phyloP scores from a whole-genome alignment of 805 yeast species.

The Metschnikowia corniflorae region DNA sequence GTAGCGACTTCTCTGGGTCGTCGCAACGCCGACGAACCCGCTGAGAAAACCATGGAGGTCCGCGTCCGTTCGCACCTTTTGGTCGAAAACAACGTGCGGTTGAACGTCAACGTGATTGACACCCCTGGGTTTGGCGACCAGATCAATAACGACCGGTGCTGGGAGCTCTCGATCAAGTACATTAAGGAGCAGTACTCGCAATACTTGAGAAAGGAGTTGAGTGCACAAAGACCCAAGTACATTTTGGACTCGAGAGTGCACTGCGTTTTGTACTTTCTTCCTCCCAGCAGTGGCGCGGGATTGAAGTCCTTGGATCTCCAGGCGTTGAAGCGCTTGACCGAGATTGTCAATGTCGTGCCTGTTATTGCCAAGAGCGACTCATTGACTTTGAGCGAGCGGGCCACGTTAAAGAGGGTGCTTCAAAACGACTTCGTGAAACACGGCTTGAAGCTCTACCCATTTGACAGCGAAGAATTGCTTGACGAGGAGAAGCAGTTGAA shows the following conservation, averaged over 20 bases:
- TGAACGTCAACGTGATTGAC: slow-evolving; percentile 85
- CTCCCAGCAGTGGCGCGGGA: slow-evolving; percentile 82
- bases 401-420: slow-evolving; percentile 67
- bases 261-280: slow-evolving; percentile 82
- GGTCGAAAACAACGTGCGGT: slow-evolving; percentile 81
- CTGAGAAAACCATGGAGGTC: slow-evolving; percentile 84
- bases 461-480: slow-evolving; percentile 63
- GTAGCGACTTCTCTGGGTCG: slow-evolving; percentile 75
- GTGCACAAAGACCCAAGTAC: slow-evolving; percentile 83
- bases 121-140: slow-evolving; percentile 99
- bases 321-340: slow-evolving; percentile 78
- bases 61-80: slow-evolving; percentile 65
- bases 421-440: slow-evolving; percentile 74
- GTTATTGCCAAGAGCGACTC: slow-evolving; percentile 93
- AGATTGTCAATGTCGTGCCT: slow-evolving; percentile 91
- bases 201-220: slow-evolving; percentile 87
- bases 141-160: slow-evolving; percentile 89
- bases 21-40: slow-evolving; percentile 60
- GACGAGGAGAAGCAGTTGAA: slow-evolving; percentile 73
- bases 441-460: slow-evolving; percentile 80
- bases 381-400: slow-evolving; percentile 80
- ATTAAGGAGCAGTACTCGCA: slow-evolving; percentile 93
- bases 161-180: slow-evolving; percentile 94
- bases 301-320: slow-evolving; percentile 78
- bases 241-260: slow-evolving; percentile 90